Evolutionary conservation across 2,329 filamentous ascomycete genomes (phyloP).

Genomic region (Botryotinia calthae): DNA sequence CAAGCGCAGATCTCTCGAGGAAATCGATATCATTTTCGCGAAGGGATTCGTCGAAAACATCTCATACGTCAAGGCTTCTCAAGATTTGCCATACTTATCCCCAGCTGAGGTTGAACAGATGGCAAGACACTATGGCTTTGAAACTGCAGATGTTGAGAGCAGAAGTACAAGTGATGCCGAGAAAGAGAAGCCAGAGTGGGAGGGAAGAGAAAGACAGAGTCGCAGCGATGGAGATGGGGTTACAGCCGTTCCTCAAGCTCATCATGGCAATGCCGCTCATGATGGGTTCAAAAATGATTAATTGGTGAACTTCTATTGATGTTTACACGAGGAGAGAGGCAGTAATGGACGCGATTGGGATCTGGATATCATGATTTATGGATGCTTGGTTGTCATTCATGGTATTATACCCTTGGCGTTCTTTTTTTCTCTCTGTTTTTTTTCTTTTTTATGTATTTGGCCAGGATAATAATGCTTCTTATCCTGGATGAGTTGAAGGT

Average conservation of each 20-base stretch:
- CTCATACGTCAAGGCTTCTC: conserved; percentile 56
- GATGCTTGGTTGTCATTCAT: conserved; percentile 9
- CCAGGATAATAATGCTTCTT: conserved; percentile 16
- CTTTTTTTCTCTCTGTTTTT: background rate
- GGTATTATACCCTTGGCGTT: conserved; percentile 16
- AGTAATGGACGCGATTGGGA: conserved; percentile 8
- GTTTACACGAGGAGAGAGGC: background rate
- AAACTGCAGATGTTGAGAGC: conserved; percentile 34
- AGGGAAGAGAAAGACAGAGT: conserved; percentile 4
- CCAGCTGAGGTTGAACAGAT: conserved; percentile 50
- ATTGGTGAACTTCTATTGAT: background rate
- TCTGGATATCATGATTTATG: conserved; percentile 9
- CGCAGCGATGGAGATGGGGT: background rate
- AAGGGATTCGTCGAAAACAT: conserved; percentile 59
- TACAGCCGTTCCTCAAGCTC: background rate
- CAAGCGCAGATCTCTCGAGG: conserved; percentile 57
- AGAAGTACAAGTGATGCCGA: conserved; percentile 27
- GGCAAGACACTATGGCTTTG: conserved; percentile 35
- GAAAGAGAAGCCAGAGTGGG: conserved; percentile 11
- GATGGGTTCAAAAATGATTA: conserved; percentile 19
- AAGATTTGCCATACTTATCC: conserved; percentile 53
- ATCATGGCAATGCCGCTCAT: conserved; percentile 13
- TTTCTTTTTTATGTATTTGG: background rate
- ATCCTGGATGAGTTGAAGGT: background rate
- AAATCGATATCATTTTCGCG: conserved; percentile 67